phyloP scores from a whole-genome alignment of 2,329 filamentous ascomycete genomes.

The Penicillium glabrum region DNA sequence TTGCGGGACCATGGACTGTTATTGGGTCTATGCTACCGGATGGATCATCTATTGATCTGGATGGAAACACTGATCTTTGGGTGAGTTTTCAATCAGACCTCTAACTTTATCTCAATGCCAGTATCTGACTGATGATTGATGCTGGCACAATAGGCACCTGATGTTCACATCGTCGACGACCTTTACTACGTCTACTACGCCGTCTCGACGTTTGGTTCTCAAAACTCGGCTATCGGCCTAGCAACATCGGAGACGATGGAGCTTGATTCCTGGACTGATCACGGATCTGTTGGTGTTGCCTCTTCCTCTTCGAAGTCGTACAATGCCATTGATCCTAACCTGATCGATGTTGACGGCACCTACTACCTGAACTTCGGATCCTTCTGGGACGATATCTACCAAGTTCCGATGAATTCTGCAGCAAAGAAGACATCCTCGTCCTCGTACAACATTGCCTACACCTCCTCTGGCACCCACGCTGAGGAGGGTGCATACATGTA shows the following conservation, averaged over 20 bases:
- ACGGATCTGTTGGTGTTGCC: conserved; percentile 35
- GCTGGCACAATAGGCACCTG: conserved; percentile 56
- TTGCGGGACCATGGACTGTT: conserved; percentile 53
- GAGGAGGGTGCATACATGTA: conserved; percentile 60
- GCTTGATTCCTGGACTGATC: conserved; percentile 33
- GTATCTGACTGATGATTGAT: not conserved
- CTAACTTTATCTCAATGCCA: not conserved
- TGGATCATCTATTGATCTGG: conserved; percentile 47
- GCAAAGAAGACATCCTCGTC: conserved; percentile 31
- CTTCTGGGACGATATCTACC: conserved; percentile 67
- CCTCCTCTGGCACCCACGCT: conserved; percentile 52
- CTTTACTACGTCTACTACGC: conserved; percentile 66
- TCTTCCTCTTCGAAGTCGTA: conserved; percentile 46
- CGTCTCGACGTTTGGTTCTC: conserved; percentile 61
- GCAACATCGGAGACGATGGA: conserved; percentile 49
- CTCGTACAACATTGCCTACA: conserved; percentile 55
- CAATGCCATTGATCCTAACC: conserved; percentile 62
- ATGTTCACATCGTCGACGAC: conserved; percentile 57
- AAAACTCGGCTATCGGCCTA: conserved; percentile 63
- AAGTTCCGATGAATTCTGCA: conserved; percentile 50
- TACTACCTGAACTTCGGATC: conserved; percentile 64
- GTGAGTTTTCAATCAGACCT: conserved; percentile 23
- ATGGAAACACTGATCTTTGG: conserved; percentile 53
- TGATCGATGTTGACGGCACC: conserved; percentile 44
- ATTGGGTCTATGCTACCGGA: conserved; percentile 47